Evolutionary conservation across 805 yeast genomes (phyloP), one percentile per base, ranked within the genome.

Genomic region (Zygosaccharomyces gambellarensis): DNA sequence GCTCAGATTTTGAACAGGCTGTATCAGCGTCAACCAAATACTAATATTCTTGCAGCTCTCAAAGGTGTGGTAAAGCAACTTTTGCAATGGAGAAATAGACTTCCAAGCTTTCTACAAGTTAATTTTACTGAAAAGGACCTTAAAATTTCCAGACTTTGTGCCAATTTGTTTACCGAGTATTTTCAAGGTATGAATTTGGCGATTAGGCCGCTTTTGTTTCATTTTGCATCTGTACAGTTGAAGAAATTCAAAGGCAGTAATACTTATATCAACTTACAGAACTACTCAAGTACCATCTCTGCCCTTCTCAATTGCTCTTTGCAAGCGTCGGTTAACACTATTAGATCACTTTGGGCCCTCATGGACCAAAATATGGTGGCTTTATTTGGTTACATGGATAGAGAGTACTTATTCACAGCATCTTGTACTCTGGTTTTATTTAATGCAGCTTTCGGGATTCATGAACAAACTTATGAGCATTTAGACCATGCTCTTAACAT

Each of bases 351-450:
- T 3, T 85, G 92, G 92, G 82, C 85, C 0, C 69, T 86, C 42
- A 72, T 83, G 62, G 87, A 86, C 0, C 86, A 83, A 49, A 85
- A 84, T 55, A 83, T 84, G 89, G 83, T 86, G n/a, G 92, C 95
- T 0, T 66, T 85, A 39, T 86, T 86, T 68, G 94, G 95, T 2
- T 86, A 87, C 73, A 85, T 86, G 92, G 95, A 86, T 62, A 73
- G 95, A 58, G 95, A 86, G 60, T 86, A 86, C 61, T 69, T 86
- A 22, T 86, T 85, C 64, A 85, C 90, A 0, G 80, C 90, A 0
- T 81, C 90, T 3, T 85, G 87, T 4, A 85, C 94, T 0, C 68
- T 85, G 42, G 79, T 85, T 12, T 70, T 86, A 38, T 85, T 85
- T 64, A 86, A 83, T 62, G 83, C 89, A 1, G 83, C 94, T 0